Evolutionary conservation across 768 basidiomycete species (phyloP), one percentile per base, ranked within the genome.

Genomic region (Mycena floridula): DNA sequence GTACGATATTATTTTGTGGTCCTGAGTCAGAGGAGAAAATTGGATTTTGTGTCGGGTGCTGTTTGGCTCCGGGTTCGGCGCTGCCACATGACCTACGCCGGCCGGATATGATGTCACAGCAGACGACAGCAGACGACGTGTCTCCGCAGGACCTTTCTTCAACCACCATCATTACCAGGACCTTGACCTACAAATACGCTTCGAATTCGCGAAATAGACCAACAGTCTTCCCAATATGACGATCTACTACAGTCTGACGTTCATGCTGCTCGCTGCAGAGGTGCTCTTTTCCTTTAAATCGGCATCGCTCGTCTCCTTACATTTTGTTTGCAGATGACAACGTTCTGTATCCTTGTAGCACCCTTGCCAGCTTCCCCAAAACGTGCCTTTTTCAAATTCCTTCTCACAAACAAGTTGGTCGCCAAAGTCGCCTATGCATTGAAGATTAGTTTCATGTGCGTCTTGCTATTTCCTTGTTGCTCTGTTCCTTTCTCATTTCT

Each of bases 371-470:
- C 89, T 62, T 61, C 68, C 5, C 52, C 90, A 58, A 84, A 86
- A 69, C 64, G 63, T 37, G 57, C 58, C 1, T 60, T 94, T 39
- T 90, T 95, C 54, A 67, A 62, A 18, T 89, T 85, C 67, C 71
- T 88, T 41, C 77, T 81, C 0, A 78, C 80, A 49, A 89, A 77
- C 40, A 67, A 73, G 44, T 59, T 84, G 46, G 68, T 93, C 43
- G 90, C 88, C 16, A 94, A 93, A 55, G 52, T 95, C 46, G 89
- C 91, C 6, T 96, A 96, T 59, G 92, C 72, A 18, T 74, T 96
- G 57, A 95, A 95, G 63, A 95, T 96, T 48, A 84, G 89, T 7
- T 96, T 95, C 73, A 93, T 96, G 88, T 89, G 46, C 37, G 79
- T 63, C 41, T 38, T 23, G 9, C 37, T 42, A 27, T 23, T n/a